Base-by-base conservation (phyloP, 805 yeast genomes). In the Sporopachydermia quercuum region DNA sequence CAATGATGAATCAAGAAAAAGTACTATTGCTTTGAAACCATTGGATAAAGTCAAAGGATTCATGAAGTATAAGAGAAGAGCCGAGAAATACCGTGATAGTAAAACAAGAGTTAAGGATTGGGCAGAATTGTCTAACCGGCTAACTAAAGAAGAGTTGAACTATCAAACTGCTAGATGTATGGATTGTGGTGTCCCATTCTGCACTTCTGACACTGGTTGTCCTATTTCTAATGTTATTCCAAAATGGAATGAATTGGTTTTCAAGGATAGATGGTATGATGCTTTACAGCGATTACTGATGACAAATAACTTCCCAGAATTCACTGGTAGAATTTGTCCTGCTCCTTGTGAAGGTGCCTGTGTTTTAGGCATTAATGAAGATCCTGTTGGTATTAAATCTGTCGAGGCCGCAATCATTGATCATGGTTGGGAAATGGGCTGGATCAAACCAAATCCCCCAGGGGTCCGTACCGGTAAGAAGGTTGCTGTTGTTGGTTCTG, bases 121-220 rank as follows among this genome's bases (percentile, higher is more conserved):
- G 97, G 74, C 79, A 47, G 97, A 89, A 63, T 70, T 89, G 58
- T 76, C 93, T 8, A 63, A 74, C 11, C 74, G 95, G 41, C 68
- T 89, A 50, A 67, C 85, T 42, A 81, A 83, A 61, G 86, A 81
- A 39, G 97, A 91, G 49, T 78, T 89, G 54, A 74, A 77, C 57
- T 74, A 71, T 57, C 96, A 89, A 66, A 83, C 97, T 43, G 96
- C 97, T 13, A 76, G 98, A 62, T 89, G 98, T 71, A 89, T 91
- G 94, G 97, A 89, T 63, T 89, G 98, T 70, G 98, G 98, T 68
- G 93, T 91, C 51, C 98, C 98, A 43, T 89, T 89, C 75, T 89
- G 98, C 70, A 93, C 89, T 55, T 80, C 94, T 37, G 97, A 89
- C 60, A 82, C 95, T 36, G 98, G 98, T 44, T 89, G 98, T 66